Base-by-base conservation (phyloP, 75 land plant genomes). In the Pseudotsuga menziesii region DNA sequence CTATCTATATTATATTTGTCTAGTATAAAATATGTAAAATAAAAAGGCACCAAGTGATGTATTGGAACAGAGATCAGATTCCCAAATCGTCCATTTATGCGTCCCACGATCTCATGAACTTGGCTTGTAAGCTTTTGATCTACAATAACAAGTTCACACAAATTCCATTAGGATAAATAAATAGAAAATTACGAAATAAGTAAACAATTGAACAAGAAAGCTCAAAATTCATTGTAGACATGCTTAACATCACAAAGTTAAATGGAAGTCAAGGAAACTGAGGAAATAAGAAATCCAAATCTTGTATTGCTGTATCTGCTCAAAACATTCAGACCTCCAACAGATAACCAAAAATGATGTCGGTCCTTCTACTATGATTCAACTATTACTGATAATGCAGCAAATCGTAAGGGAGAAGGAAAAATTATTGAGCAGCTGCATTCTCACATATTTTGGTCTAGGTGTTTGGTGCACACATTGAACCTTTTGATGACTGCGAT, bases 51-150 rank as follows among this genome's bases (percentile, higher is more conserved):
- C 59, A 86, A 77, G 59, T 86, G 88, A 67, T 86, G 88, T 25
- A 86, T 86, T 22, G 88, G 88, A 55, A 86, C 88, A 35, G 87
- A 74, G 16, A 87, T 84, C 48, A 86, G 62, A 44, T 83, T 79
- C 44, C 88, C 88, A 84, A 78, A 86, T 48, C 88, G 88, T 57
- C 88, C 88, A 73, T 86, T 86, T 58, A 86, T 86, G 27, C 88
- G 82, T 27, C 87, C 87, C 57, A 85, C 87, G 60, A 85, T 85
- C 75, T 85, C 87, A 84, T 85, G 87, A 14, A 86, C 88, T 55
- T 86, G 88, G 57, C 88, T 86, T n/a, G 87, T 80, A 69, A 85
- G 85, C 59, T 75, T 80, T 78, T 85, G 87, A 79, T 85, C 86
- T 84, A 80, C 36, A n/a, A 69, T 41, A 69, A 20, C 52, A 41